A percentile compares a stretch with the other conserved stretches of the same genome.
Evolutionary conservation across 140 eudicot genomes (phyloP).

Genomic region (Bidens hawaiensis): DNA sequence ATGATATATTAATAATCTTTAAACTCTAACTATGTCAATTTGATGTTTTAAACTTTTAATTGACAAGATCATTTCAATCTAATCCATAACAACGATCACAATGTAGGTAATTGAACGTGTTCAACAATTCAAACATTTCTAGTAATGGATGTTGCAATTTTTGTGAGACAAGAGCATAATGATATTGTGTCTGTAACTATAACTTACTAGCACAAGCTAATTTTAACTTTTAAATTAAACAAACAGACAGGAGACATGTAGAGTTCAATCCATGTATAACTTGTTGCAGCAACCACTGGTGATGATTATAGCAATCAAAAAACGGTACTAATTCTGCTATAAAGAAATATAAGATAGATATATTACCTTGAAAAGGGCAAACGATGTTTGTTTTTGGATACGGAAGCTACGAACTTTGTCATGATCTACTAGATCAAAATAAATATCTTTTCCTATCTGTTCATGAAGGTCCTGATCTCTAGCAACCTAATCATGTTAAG

Average conservation of each 20-base stretch:
- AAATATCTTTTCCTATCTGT: constrained; percentile 79
- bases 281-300: constrained; percentile 7
- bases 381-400: constrained; percentile 70
- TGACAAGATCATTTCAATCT: background rate
- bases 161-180: background rate
- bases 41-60: background rate
- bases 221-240: constrained; percentile 1
- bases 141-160: background rate
- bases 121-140: constrained; percentile 1
- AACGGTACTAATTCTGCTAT: background rate
- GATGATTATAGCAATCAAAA: constrained; percentile 3
- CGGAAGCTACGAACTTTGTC: constrained; percentile 91
- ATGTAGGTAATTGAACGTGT: background rate
- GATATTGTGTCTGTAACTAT: background rate
- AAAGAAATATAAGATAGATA: background rate
- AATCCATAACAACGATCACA: background rate
- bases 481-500: constrained; percentile 57
- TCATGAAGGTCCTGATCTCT: constrained; percentile 72
- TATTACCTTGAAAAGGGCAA: constrained; percentile 65
- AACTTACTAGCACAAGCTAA: background rate
- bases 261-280: constrained; percentile 2
- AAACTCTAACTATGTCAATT: background rate
- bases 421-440: constrained; percentile 94
- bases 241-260: constrained; percentile 3
- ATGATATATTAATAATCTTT: background rate